Conservation (phyloP, 352 stramenopile genomes). For the Globisporangium mamillatum region DNA sequence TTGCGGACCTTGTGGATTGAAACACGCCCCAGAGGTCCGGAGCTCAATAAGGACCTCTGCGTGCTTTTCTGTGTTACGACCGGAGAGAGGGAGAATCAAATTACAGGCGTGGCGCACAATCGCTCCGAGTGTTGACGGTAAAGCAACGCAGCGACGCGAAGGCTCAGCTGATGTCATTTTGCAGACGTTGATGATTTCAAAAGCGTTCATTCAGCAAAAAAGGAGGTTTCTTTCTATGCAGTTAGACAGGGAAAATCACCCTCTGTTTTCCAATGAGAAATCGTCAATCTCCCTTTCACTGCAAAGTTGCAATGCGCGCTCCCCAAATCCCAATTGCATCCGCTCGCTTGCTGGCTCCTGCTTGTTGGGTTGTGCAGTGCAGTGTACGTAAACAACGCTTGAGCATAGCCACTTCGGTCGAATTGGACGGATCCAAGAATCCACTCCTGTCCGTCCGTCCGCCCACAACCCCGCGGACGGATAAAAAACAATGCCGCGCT, state of each 20-base stretch:
- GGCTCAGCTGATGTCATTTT: not conserved
- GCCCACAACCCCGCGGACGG: not conserved
- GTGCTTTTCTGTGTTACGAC: not conserved
- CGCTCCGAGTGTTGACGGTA: not conserved
- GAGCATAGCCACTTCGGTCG: not conserved
- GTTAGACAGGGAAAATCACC: too few species aligned
- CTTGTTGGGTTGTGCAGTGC: too few species aligned
- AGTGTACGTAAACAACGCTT: not conserved
- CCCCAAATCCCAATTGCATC: too few species aligned
- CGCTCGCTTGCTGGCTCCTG: too few species aligned
- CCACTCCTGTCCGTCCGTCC: too few species aligned
- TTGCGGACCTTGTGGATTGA: too few species aligned
- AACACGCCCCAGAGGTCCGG: not conserved
- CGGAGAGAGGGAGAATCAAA: not conserved
- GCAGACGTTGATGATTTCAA: not conserved
- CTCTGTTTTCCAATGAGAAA: too few species aligned
- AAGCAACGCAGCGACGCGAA: not conserved
- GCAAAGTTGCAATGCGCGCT: too few species aligned
- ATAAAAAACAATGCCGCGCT: not conserved
- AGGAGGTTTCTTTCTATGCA: not conserved
- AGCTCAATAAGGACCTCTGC: not conserved
- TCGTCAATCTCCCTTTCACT: too few species aligned
- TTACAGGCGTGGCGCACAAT: not conserved
- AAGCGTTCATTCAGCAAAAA: not conserved
- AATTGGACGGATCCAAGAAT: too few species aligned